These are phyloP conservation scores for Phytophthora megakarya DNA, from an alignment of 352 stramenopile species.

Conservation along the genomic window DNA sequence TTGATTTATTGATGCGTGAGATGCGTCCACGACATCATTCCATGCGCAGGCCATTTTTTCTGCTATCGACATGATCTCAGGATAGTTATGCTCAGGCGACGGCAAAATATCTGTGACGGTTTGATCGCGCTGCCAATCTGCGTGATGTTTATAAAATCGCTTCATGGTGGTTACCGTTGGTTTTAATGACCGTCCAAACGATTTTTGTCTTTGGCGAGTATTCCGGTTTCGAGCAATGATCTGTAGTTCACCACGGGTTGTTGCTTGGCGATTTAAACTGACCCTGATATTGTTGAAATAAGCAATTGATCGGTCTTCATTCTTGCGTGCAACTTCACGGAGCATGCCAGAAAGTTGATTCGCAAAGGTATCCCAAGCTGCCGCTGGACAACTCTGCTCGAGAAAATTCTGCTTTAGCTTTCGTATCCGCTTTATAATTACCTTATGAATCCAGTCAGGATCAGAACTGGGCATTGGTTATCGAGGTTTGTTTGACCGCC, in stretches of 20 bases:
- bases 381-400: not conserved
- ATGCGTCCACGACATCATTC: conserved; percentile 3
- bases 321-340: not conserved
- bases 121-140: conserved; percentile 6
- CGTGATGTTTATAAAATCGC: not conserved
- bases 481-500: too few relatives aligned
- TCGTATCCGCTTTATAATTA: not conserved
- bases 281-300: not conserved
- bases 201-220: not conserved
- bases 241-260: too few relatives aligned
- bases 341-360: not conserved
- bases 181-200: not conserved
- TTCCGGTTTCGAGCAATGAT: too few relatives aligned
- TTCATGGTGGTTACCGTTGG: not conserved
- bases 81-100: conserved; percentile 1
- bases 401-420: not conserved
- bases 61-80: not conserved
- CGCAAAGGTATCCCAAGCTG: conserved; percentile 4
- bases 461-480: too few relatives aligned
- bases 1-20: not conserved
- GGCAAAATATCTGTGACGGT: not conserved
- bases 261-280: not conserved
- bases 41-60: conserved; percentile 9
- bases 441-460: not conserved
- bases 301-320: too few relatives aligned